Evolutionary conservation across 345 rosid genomes (phyloP).

Genomic region (Citrus sp.): DNA sequence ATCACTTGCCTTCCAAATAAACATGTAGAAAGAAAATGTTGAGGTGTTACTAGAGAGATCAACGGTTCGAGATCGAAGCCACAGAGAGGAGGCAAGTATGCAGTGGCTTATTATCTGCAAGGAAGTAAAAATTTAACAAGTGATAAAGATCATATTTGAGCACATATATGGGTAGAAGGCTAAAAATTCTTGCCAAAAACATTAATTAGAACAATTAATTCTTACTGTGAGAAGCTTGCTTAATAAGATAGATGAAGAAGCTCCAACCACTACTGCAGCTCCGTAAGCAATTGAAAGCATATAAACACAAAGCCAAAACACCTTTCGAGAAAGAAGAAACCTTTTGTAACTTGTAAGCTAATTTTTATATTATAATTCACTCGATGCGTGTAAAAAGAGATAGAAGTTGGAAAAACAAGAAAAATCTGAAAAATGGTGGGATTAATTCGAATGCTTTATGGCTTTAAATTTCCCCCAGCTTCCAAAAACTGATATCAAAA

Average conservation of each 20-base stretch:
- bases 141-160: too few species aligned
- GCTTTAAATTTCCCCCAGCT: not conserved
- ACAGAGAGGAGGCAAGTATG: conserved; percentile 18
- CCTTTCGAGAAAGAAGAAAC: conserved; percentile 3
- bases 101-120: conserved; percentile 27
- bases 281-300: conserved; percentile 33
- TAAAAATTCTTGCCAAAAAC: too few species aligned
- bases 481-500: not conserved
- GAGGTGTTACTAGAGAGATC: conserved; percentile 24
- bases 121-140: not conserved
- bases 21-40: conserved; percentile 27
- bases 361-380: not conserved
- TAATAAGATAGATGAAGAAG: conserved; percentile 16
- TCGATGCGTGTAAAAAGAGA: not conserved
- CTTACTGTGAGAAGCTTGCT: conserved; percentile 24
- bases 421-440: not conserved
- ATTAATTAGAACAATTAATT: too few species aligned
- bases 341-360: not conserved
- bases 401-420: not conserved
- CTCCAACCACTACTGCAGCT: conserved; percentile 23
- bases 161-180: not conserved
- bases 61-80: conserved; percentile 21
- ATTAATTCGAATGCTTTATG: not conserved
- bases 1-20: conserved; percentile 30
- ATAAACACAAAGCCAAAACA: conserved; percentile 28